These are phyloP conservation scores for Microcyclospora pomicola DNA, from an alignment of 2,329 filamentous ascomycete genomes.

Conservation along the genomic window DNA sequence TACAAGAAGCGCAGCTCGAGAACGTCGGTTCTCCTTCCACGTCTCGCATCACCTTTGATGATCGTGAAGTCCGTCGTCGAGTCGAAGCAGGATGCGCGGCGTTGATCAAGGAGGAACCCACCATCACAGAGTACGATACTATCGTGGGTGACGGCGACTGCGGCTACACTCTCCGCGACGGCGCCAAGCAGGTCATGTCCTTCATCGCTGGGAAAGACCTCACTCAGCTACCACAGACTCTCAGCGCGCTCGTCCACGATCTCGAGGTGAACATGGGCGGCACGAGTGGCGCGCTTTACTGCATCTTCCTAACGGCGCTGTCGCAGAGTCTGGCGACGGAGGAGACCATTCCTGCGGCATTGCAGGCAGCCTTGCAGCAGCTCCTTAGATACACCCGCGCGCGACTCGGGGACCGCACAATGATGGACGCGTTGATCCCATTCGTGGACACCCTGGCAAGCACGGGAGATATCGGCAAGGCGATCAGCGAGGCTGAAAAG, in stretches of 20 bases:
- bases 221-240: slow-evolving; percentile 11
- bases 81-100: slow-evolving; percentile 21
- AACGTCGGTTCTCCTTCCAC: slow-evolving; percentile 9
- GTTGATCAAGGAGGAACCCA: slow-evolving; percentile 21
- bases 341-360: slow-evolving; percentile 10
- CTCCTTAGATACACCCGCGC: slow-evolving; percentile 23
- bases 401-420: slow-evolving; percentile 21
- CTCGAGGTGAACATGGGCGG: slow-evolving; percentile 25
- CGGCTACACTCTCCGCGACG: slow-evolving; percentile 22
- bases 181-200: slow-evolving; percentile 21
- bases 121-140: slow-evolving; percentile 24
- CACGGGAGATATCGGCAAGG: slow-evolving; percentile 11
- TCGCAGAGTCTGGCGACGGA: slow-evolving; percentile 15
- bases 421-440: slow-evolving; percentile 25
- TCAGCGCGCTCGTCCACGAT: slow-evolving; percentile 18
- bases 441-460: slow-evolving; percentile 17
- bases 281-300: slow-evolving; percentile 23
- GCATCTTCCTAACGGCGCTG: slow-evolving; percentile 23
- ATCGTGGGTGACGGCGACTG: slow-evolving; percentile 26
- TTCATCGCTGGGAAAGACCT: slow-evolving; percentile 21
- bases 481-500: slow-evolving; percentile 14
- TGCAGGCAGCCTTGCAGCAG: slow-evolving; percentile 16
- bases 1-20: neutral
- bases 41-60: slow-evolving; percentile 16
- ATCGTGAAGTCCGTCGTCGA: slow-evolving; percentile 14